phyloP scores from a whole-genome alignment of 2,329 filamentous ascomycete genomes.

The Colletotrichum sp. region DNA sequence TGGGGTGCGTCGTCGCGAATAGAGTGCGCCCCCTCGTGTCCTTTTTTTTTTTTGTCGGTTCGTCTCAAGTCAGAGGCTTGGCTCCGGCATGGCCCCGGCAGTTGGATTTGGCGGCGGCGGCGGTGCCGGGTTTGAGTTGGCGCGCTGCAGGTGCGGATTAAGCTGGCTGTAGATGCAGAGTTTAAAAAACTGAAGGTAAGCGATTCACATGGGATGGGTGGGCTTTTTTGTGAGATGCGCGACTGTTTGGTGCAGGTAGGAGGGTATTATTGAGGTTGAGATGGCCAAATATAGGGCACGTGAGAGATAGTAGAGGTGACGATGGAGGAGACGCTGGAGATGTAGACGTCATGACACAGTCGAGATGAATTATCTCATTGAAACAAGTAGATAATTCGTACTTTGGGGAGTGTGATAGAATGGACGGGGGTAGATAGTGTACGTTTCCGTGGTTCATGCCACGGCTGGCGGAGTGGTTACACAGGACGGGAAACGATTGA shows the following conservation, averaged over 20 bases:
- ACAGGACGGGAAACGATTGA: background rate
- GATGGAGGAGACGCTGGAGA: too few species aligned
- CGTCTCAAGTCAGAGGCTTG: background rate
- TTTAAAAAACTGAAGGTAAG: background rate
- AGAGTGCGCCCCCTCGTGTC: background rate
- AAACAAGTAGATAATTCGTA: background rate
- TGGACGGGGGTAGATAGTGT: background rate
- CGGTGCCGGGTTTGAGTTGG: background rate
- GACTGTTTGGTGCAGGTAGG: too few species aligned
- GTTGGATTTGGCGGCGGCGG: background rate
- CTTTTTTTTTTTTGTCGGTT: background rate
- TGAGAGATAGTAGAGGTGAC: too few species aligned
- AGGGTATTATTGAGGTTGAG: too few species aligned
- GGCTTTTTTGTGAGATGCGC: too few species aligned
- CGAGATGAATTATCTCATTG: background rate
- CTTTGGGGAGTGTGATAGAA: background rate
- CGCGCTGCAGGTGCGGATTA: background rate
- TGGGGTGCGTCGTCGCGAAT: background rate
- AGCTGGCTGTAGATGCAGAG: background rate
- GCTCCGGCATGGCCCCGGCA: background rate
- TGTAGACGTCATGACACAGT: background rate
- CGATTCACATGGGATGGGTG: too few species aligned
- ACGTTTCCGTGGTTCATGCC: background rate
- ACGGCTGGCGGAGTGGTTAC: background rate
- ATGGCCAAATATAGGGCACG: too few species aligned